These are phyloP conservation scores for Candida taoyuanica DNA, from an alignment of 805 yeast genomes.

Conservation along the genomic window DNA sequence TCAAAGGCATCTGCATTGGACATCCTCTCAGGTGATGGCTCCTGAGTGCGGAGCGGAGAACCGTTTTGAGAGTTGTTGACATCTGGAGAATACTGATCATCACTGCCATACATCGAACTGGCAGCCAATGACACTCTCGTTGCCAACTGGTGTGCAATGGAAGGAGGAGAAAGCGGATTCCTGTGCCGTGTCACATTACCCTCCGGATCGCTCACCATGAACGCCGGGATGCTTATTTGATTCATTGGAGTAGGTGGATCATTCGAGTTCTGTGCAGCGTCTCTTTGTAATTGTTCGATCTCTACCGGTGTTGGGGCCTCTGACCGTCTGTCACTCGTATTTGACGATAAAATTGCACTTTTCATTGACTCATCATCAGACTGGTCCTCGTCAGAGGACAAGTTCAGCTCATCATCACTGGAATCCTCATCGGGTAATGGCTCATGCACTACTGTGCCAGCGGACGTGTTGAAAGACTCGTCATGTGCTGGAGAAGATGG, in stretches of 20 bases:
- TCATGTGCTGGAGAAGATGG: no score
- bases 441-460: not conserved
- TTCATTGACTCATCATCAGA: slow-evolving; percentile 19
- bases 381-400: slow-evolving; percentile 5
- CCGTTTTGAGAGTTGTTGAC: not conserved
- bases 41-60: slow-evolving; percentile 3
- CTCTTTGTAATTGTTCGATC: not conserved
- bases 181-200: slow-evolving; percentile 5
- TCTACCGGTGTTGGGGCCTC: slow-evolving; percentile 1
- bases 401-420: slow-evolving; percentile 14
- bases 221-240: slow-evolving; percentile 6
- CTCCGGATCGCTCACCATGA: slow-evolving; percentile 12
- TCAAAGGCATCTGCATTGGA: slow-evolving; percentile 14
- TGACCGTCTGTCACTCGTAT: slow-evolving; percentile 3
- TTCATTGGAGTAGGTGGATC: slow-evolving; percentile 2
- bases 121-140: slow-evolving; percentile 7
- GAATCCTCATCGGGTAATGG: slow-evolving; percentile 7
- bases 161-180: slow-evolving; percentile 3
- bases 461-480: not conserved
- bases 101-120: slow-evolving; percentile 10
- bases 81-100: not conserved
- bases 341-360: slow-evolving; percentile 17
- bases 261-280: not conserved
- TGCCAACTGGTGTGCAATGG: slow-evolving; percentile 2
- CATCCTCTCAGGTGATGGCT: not conserved